Conservation (phyloP, 306 rosid genomes). For the Fagus sylvatica region DNA sequence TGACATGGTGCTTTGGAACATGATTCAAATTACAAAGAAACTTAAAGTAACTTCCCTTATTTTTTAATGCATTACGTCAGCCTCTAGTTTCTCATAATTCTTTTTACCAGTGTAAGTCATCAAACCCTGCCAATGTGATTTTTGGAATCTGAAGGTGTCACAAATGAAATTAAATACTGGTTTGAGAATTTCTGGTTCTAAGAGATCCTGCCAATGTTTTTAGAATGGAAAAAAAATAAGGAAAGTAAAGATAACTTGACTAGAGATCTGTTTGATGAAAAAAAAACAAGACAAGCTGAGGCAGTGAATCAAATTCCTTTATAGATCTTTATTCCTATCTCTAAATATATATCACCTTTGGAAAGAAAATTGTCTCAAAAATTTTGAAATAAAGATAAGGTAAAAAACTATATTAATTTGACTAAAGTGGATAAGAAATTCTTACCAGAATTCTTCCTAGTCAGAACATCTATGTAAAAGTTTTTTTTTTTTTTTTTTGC, state of each 20-base stretch:
- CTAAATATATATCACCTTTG: background rate
- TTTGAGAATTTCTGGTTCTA: background rate
- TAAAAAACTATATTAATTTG: background rate
- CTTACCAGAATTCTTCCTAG: background rate
- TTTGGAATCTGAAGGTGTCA: background rate
- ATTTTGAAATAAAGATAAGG: background rate
- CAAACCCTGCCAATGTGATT: background rate
- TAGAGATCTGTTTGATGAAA: background rate
- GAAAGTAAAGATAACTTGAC: background rate
- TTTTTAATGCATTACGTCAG: background rate
- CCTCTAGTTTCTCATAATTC: background rate
- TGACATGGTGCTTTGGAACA: background rate
- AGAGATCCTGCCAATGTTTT: background rate
- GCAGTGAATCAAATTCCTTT: background rate
- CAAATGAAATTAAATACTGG: background rate
- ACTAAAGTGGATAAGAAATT: slow-evolving; percentile 5
- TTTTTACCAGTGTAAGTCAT: background rate
- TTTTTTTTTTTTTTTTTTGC: background rate
- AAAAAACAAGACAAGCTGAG: background rate
- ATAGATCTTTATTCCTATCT: background rate
- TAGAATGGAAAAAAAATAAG: background rate
- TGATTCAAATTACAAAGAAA: background rate
- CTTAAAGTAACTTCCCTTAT: background rate
- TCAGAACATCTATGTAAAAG: background rate
- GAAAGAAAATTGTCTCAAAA: background rate